Percentiles rank a stretch among this genome's conserved stretches.
phyloP scores from a whole-genome alignment of 2,329 filamentous ascomycete genomes.

The Fusarium temperatum region DNA sequence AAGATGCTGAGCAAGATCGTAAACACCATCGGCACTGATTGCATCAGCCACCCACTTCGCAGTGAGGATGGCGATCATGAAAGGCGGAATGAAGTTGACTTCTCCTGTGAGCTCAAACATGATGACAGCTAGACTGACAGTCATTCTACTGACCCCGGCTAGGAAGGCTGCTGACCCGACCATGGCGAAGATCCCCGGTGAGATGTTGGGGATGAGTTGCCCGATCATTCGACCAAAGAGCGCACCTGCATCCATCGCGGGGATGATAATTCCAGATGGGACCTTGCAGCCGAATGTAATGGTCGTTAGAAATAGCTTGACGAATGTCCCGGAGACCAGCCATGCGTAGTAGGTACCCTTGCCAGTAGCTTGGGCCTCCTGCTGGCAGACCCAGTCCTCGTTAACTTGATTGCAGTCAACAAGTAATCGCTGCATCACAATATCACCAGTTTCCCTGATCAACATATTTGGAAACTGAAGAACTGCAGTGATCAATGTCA shows the following conservation, averaged over 20 bases:
- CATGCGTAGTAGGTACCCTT: slow-evolving; percentile 23
- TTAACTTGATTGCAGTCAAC: slow-evolving; percentile 17
- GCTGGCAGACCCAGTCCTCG: slow-evolving; percentile 23
- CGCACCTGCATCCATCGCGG: slow-evolving; percentile 17
- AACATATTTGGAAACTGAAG: slow-evolving; percentile 19
- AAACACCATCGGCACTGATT: slow-evolving; percentile 25
- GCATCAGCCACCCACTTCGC: slow-evolving; percentile 31
- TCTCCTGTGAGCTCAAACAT: slow-evolving; percentile 28
- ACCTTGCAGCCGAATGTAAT: slow-evolving; percentile 33
- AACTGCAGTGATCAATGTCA: slow-evolving; percentile 4
- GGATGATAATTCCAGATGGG: slow-evolving; percentile 28
- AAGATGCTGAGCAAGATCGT: slow-evolving; percentile 28
- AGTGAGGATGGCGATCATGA: slow-evolving; percentile 16
- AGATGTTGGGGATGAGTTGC: slow-evolving; percentile 9
- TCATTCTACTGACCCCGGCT: slow-evolving; percentile 30
- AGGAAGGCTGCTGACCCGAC: slow-evolving; percentile 27
- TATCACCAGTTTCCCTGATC: slow-evolving; percentile 26
- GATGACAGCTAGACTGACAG: slow-evolving; percentile 27
- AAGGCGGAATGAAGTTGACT: slow-evolving; percentile 30
- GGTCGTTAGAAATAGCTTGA: slow-evolving; percentile 21
- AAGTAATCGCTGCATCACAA: slow-evolving; percentile 20
- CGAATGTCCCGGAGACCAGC: slow-evolving; percentile 15
- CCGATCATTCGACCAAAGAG: slow-evolving; percentile 24
- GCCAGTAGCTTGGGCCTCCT: slow-evolving; percentile 5
- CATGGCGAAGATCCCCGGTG: slow-evolving; percentile 30